phyloP scores from a whole-genome alignment of 176 grass and related monocot species.

The Tillandsia leiboldiana region DNA sequence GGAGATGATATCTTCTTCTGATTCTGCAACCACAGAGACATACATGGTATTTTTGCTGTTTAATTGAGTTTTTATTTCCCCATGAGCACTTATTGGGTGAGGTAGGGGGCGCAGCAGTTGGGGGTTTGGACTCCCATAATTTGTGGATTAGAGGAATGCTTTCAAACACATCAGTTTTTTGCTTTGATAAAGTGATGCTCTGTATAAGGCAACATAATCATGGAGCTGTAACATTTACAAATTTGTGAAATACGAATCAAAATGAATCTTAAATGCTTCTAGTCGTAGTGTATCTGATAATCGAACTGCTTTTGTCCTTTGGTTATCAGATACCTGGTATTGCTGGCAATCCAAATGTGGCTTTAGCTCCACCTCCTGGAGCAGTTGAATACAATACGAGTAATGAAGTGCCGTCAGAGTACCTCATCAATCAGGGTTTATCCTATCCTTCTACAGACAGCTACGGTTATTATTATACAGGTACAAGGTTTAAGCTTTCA shows the following conservation, averaged over 20 bases:
- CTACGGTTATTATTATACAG: slow-evolving; percentile 49
- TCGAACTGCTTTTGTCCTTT: slow-evolving; percentile 1
- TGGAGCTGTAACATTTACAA: not conserved
- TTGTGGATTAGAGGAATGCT: too few species aligned
- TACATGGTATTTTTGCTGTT: slow-evolving; percentile 30
- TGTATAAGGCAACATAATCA: not conserved
- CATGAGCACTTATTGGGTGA: not conserved
- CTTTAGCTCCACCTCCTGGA: slow-evolving; percentile 23
- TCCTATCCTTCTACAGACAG: slow-evolving; percentile 40
- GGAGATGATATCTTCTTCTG: slow-evolving; percentile 20
- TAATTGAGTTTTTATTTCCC: not conserved
- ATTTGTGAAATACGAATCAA: not conserved
- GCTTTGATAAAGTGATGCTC: not conserved
- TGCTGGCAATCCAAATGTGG: slow-evolving; percentile 23
- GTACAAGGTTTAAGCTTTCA: slow-evolving; percentile 16
- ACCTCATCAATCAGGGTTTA: slow-evolving; percentile 45
- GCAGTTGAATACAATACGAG: slow-evolving; percentile 37
- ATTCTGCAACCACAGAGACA: slow-evolving; percentile 21
- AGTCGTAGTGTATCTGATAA: not conserved
- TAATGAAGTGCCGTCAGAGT: slow-evolving; percentile 29
- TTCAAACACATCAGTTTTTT: slow-evolving; percentile 3
- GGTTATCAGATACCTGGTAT: slow-evolving; percentile 51
- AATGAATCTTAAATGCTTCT: not conserved
- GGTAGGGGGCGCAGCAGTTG: too few species aligned
- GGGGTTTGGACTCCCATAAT: too few species aligned